phyloP scores from a whole-genome alignment of 345 rosid genomes.

The Citrus cavaleriei region DNA sequence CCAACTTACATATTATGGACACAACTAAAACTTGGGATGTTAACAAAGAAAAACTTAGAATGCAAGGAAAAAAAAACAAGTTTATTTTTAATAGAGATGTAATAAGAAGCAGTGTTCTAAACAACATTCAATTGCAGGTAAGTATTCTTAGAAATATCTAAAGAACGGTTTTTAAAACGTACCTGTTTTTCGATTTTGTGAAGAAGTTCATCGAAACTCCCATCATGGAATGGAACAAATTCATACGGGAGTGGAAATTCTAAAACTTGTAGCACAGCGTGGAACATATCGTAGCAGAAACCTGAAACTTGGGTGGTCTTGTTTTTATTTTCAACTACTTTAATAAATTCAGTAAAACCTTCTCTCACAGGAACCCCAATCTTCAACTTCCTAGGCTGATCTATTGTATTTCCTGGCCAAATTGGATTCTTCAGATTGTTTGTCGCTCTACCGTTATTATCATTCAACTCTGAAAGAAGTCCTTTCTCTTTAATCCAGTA shows the following conservation, averaged over 20 bases:
- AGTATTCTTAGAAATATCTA: background rate
- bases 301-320: slow-evolving; percentile 4
- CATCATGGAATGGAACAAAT: slow-evolving; percentile 11
- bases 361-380: slow-evolving; percentile 39
- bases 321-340: background rate
- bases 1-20: no score
- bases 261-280: slow-evolving; percentile 17
- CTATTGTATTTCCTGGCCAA: slow-evolving; percentile 45
- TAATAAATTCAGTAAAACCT: slow-evolving; percentile 29
- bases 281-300: slow-evolving; percentile 29
- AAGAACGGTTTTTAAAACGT: background rate
- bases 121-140: background rate
- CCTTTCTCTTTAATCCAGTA: slow-evolving; percentile 30
- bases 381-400: slow-evolving; percentile 24
- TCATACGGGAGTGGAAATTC: slow-evolving; percentile 27
- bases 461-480: background rate
- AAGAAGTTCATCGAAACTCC: slow-evolving; percentile 22
- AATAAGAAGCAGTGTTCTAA: no score
- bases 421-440: slow-evolving; percentile 11
- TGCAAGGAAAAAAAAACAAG: no score
- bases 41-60: no score
- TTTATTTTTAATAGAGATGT: no score
- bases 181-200: background rate
- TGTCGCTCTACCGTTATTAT: background rate
- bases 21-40: no score